Conservation (phyloP, 768 basidiomycete species). For the Psilocybe azurescens region DNA sequence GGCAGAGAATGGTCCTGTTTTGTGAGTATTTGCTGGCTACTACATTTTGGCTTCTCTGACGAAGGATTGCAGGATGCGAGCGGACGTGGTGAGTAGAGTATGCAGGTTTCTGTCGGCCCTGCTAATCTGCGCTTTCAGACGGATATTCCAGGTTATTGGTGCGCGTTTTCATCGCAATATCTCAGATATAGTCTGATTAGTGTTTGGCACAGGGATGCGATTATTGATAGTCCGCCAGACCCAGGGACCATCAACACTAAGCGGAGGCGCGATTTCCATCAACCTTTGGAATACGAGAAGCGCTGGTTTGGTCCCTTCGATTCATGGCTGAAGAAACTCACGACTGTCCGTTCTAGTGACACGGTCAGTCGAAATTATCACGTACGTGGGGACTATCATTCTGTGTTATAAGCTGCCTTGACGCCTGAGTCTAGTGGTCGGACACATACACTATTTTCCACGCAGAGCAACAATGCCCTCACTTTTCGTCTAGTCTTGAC, state of each 20-base stretch:
- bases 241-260: constrained; percentile 7
- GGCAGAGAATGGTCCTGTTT: constrained; percentile 10
- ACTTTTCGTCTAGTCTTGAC: constrained; percentile 11
- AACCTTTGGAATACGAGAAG: constrained; percentile 10
- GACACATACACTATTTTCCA: constrained; percentile 14
- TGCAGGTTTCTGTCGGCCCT: not conserved
- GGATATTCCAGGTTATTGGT: constrained; percentile 13
- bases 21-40: not conserved
- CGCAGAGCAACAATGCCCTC: constrained; percentile 12
- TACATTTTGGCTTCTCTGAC: not conserved
- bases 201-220: constrained; percentile 4
- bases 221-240: constrained; percentile 9
- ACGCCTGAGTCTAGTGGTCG: constrained; percentile 6
- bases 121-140: not conserved
- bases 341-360: constrained; percentile 2
- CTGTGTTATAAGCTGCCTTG: not conserved
- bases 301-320: constrained; percentile 13
- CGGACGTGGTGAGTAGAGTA: constrained; percentile 7
- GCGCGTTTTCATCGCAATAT: not conserved
- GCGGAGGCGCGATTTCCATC: not conserved
- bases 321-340: constrained; percentile 11
- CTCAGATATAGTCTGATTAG: not conserved
- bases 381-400: not conserved
- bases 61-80: constrained; percentile 7
- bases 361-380: constrained; percentile 13